These are phyloP conservation scores for Cenchrus fungigraminus DNA, from an alignment of 176 grass and related monocot species.

Conservation along the genomic window DNA sequence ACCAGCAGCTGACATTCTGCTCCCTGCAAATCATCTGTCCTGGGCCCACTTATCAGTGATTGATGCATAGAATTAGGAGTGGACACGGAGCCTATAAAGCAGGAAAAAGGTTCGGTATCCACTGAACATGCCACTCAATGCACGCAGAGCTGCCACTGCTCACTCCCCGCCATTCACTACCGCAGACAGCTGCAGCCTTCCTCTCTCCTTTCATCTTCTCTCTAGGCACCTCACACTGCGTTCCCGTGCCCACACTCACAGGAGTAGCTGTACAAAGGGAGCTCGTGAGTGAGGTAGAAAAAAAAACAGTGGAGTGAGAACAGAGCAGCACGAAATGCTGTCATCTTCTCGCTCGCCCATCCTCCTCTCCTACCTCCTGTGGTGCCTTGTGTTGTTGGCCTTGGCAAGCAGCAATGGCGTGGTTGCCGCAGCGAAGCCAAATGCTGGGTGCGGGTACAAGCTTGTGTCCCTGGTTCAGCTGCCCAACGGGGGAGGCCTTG, in stretches of 20 bases:
- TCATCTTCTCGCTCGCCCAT: not conserved
- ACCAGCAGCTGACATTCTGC: not conserved
- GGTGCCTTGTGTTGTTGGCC: slow-evolving; percentile 37
- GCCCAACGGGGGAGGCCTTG: slow-evolving; percentile 57
- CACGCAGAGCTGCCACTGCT: slow-evolving; percentile 41
- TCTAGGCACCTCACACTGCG: not conserved
- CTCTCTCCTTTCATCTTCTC: not conserved
- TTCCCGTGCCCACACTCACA: not conserved
- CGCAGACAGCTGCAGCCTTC: not conserved
- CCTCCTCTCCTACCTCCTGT: slow-evolving; percentile 23
- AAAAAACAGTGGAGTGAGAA: not conserved
- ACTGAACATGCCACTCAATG: slow-evolving; percentile 38
- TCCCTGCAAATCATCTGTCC: not conserved
- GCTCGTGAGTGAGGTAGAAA: not conserved
- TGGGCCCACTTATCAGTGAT: not conserved
- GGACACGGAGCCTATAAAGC: slow-evolving; percentile 25
- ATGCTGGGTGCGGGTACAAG: slow-evolving; percentile 68
- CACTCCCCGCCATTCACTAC: slow-evolving; percentile 38
- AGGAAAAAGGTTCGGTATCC: slow-evolving; percentile 1
- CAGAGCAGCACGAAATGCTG: slow-evolving; percentile 36
- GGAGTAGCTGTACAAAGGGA: slow-evolving; percentile 25
- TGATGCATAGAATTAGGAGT: not conserved
- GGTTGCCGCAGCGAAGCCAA: slow-evolving; percentile 13
- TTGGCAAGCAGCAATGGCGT: slow-evolving; percentile 29
- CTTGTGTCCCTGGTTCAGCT: slow-evolving; percentile 69